Evolutionary conservation across 2,329 filamentous ascomycete species (phyloP), one percentile per base, ranked within the genome.

Genomic region (Rosellinia necatrix): DNA sequence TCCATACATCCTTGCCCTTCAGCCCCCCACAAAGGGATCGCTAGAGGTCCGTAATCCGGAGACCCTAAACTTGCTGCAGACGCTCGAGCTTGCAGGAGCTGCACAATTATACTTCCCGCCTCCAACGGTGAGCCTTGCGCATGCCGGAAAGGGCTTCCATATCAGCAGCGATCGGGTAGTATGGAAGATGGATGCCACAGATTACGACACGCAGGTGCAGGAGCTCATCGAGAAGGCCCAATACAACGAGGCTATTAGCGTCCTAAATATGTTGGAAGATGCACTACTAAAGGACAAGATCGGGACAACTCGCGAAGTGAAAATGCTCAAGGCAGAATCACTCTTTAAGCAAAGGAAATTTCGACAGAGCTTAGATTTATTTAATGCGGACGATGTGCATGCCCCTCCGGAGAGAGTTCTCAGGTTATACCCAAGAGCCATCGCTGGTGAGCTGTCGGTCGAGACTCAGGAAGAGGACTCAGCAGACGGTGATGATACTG

Each of bases 111-210:
- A 97, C 71, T 94, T 97, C 22, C 91, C 92, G 0, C 92, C 96
- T 46, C 92, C 93, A 0, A 96, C 91, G 17, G 89, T 93, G 61
- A 96, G 93, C 68, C 78, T 99, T n/a, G 91, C 93, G 0, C 94
- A 99, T 74, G 92, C 92, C 0, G 94, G 91, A 3, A 99, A 99
- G 71, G 93, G 92, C 0, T 99, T 99, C 66, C 83, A 97, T 56
- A 92, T 97, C 48, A 88, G 89, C 17, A 97, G 93, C 69, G 94
- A 97, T 53, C 83, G 94, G 40, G 89, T 83, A 29, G 90, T 99
- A 32, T 99, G 94, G 94, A 89, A 94, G 65, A 97, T 99, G 94
- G 90, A 87, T 61, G 90, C 93, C 3, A 86, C 92, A 32, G 89
- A 92, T 63, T 99, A 99, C 69, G 91, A 96, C 70, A 86, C 87